Base-by-base conservation (phyloP, 495 filamentous ascomycete genomes). In the Aspergillus olivimuriae region DNA sequence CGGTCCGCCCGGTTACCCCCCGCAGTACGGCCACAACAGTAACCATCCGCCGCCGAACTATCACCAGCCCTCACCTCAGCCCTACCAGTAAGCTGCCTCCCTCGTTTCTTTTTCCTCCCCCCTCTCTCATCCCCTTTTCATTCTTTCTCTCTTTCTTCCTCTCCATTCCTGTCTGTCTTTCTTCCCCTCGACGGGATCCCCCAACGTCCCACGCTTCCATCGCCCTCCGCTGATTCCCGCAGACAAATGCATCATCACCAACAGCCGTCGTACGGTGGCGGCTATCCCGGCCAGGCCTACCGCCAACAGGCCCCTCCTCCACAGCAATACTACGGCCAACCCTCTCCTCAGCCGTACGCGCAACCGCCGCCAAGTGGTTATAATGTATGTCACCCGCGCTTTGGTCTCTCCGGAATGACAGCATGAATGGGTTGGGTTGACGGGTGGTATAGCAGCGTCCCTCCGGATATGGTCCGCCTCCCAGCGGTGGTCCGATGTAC, bases 221-320 rank as follows among this genome's bases (percentile, higher is more conserved):
- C n/a, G n/a, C n/a, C n/a, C n/a, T 28, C 24, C 5, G 11, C 24
- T 28, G 24, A 28, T 11, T 28, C 24, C 10, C n/a, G 1, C 23
- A 52, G 50, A 42, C 47, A 50, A 43, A 50, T 50, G 46, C 44
- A 50, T 22, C 47, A 45, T 38, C 51, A 46, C 30, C 51, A 53
- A 20, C 35, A 36, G 17, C 34, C 34, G 34, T 36, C 35, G 9
- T 44, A 44, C 41, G 41, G 41, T 15, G 41, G 62, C 41, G 70
- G 69, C 16, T 75, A 74, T 49, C 73, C 73, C 14, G 69, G 69
- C 43, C 71, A 73, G 48, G 61, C 57, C 24, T 69, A 71, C 43
- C 69, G 66, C 39, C 69, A 71, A 36, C 63, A 69, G 39, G 50
- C 51, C 11, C 64, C 58, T 39, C 62, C 59, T 6, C 24, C 24